Evolutionary conservation across 2,329 filamentous ascomycete genomes (phyloP), one percentile per base, ranked within the genome.

Genomic region (Penicillium sp.): DNA sequence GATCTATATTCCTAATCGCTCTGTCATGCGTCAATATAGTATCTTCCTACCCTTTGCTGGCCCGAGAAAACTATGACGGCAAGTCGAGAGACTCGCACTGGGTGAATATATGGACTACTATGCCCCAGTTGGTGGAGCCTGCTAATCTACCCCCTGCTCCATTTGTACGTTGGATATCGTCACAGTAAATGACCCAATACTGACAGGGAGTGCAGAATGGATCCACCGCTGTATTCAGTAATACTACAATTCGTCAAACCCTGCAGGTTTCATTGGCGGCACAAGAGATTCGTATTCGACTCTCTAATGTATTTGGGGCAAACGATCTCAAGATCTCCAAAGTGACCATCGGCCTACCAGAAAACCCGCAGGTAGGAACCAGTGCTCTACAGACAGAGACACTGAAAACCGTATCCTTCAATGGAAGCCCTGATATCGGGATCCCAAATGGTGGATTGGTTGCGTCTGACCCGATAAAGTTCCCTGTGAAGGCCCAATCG

Each of bases 191-290:
- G 25, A 3, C 16, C 17, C 1, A 4, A 4, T 28, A 37, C 38
- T 49, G n/a, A 59, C 17, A 11, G 9, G 3, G 2, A 2, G 10
- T 10, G 1, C 57, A 84, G 82, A 85, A 84, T 67, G 73, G 75
- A 56, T 78, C 76, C 1, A 74, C 75, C 11, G 68, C 75, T n/a
- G 79, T 84, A 6, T 87, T 88, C 66, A 72, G 75, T 43, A 82
- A 88, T 63, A 80, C 84, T 1, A 88, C 86, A 0, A 78, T 89
- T 59, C 84, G 86, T 3, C 86, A 89, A 69, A 88, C 86, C 0
- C 68, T 88, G 14, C 82, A 84, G 60, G 74, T 86, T 61, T 83
- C 84, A 8, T 77, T 86, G 5, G 79, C 77, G 1, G 80, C 82
- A 3, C 72, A 79, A 3, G 78, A 82, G 22, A 78, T 88, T 58